Conservation (phyloP, 2,329 filamentous ascomycete genomes). For the Paraphoma sp. region DNA sequence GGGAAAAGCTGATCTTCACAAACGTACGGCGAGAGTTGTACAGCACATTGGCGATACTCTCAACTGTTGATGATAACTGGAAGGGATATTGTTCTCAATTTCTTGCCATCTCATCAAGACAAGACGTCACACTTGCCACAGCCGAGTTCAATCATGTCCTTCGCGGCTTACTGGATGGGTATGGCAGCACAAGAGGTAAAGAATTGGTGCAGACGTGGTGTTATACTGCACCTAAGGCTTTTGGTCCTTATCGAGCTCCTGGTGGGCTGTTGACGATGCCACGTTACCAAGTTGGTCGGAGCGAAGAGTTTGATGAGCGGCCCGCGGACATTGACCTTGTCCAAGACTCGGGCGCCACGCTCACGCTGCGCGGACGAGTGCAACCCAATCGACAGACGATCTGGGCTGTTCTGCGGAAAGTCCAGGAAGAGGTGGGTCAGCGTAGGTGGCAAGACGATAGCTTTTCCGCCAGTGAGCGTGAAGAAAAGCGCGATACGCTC, state of each 20-base stretch:
- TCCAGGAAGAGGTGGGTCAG: constrained; percentile 39
- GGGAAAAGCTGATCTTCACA: constrained; percentile 33
- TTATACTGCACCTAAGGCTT: constrained; percentile 25
- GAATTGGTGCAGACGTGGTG: constrained; percentile 58
- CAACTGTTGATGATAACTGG: constrained; percentile 34
- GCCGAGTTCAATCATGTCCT: constrained; percentile 61
- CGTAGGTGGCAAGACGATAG: constrained; percentile 17
- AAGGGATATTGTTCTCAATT: constrained; percentile 39
- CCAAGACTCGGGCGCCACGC: constrained; percentile 33
- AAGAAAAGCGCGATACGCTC: constrained; percentile 35
- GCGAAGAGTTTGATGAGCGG: constrained; percentile 28
- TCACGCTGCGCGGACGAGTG: constrained; percentile 39
- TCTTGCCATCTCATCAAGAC: constrained; percentile 32
- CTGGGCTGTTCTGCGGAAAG: constrained; percentile 40
- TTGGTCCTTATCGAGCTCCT: constrained; percentile 36
- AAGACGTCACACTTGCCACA: constrained; percentile 34
- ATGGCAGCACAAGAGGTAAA: constrained; percentile 57
- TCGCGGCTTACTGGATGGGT: constrained; percentile 59
- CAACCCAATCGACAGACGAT: constrained; percentile 42
- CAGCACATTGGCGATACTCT: constrained; percentile 41
- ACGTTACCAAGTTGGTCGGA: constrained; percentile 28
- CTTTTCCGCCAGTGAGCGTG: constrained; percentile 16
- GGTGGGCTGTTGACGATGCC: constrained; percentile 44
- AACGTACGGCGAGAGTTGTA: constrained; percentile 36
- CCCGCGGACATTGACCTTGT: constrained; percentile 39